Base-by-base conservation (phyloP, 441 rosid species). In the Metrosideros polymorpha region DNA sequence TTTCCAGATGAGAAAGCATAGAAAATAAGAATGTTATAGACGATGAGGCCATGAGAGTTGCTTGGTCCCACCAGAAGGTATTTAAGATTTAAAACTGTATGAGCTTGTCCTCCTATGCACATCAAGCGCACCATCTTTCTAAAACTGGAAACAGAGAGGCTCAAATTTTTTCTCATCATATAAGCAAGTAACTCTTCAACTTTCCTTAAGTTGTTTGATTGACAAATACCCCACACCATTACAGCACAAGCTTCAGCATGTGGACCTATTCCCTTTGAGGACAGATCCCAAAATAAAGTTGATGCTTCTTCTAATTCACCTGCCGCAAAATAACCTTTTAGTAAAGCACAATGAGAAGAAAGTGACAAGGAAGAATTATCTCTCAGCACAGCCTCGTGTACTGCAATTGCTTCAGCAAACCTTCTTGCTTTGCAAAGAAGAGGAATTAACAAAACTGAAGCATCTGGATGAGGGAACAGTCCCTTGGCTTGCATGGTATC, bases 1-100 rank as follows among this genome's bases (percentile, higher is more conserved):
- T 93, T 92, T 84, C 93, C 89, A 6, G 90, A 86, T 50, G 86
- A 87, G 85, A 94, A 86, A 84, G 93, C 89, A 91, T 91, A 86
- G 90, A 94, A 95, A 61, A 94, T 66, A 85, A 95, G 91, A 75
- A 95, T 89, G 89, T 94, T 95, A 82, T 92, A 92, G 84, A 91
- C 45, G 25, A 91, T 51, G 25, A 90, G 87, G 52, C 89, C 83
- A 50, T 82, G 56, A 83, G 85, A 84, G 87, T 86, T 87, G 84
- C 88, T 88, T 86, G 90, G 90, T 89, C 89, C 85, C 43, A 90
- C 88, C 90, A 94, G 89, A 82, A 93, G 61, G 86, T 91, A 91
- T 88, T 91, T 94, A 91, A 96, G 87, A 86, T 86, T 90, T 85
- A 91, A 10, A 61, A 94, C 98, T 86, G 45, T 82, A 87, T 25